phyloP scores from a whole-genome alignment of 257 asterid genomes.

The Osmanthus fragrans region DNA sequence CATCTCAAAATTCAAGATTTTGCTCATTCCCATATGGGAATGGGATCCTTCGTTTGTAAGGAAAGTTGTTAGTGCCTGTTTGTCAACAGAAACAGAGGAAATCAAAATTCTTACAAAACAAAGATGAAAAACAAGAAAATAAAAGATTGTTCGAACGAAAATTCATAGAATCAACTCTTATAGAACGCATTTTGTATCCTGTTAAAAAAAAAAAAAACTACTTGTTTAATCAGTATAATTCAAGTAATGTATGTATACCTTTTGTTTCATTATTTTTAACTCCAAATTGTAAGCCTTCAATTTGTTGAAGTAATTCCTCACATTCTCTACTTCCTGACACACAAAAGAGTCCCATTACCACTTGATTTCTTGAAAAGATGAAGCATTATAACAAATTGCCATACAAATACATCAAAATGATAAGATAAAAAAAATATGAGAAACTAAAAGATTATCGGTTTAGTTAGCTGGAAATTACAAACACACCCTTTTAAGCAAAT shows the following conservation, averaged over 20 bases:
- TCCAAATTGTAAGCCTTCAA: slow-evolving; percentile 37
- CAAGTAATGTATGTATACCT: slow-evolving; percentile 27
- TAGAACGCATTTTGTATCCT: too few species aligned
- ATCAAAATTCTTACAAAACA: slow-evolving; percentile 14
- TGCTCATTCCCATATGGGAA: slow-evolving; percentile 15
- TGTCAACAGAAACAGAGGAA: not conserved
- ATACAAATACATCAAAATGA: slow-evolving; percentile 1
- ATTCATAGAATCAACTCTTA: too few species aligned
- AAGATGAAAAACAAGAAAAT: not conserved
- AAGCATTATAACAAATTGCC: not conserved
- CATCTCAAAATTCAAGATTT: slow-evolving; percentile 6
- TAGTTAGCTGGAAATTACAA: slow-evolving; percentile 9
- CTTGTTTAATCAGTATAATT: too few species aligned
- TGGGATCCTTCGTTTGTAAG: slow-evolving; percentile 11
- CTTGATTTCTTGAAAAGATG: not conserved
- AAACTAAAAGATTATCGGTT: too few species aligned
- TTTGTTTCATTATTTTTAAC: slow-evolving; percentile 40
- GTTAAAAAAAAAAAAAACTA: too few species aligned
- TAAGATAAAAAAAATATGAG: too few species aligned
- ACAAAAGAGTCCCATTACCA: not conserved
- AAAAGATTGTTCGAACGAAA: too few species aligned
- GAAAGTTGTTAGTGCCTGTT: slow-evolving; percentile 26
- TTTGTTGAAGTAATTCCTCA: slow-evolving; percentile 28
- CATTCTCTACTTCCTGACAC: slow-evolving; percentile 45
- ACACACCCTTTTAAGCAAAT: slow-evolving; percentile 46